Percentiles rank a stretch among this genome's conserved stretches.
phyloP scores from a whole-genome alignment of 2,329 filamentous ascomycete species.

The Trichoderma atrobrunneum region DNA sequence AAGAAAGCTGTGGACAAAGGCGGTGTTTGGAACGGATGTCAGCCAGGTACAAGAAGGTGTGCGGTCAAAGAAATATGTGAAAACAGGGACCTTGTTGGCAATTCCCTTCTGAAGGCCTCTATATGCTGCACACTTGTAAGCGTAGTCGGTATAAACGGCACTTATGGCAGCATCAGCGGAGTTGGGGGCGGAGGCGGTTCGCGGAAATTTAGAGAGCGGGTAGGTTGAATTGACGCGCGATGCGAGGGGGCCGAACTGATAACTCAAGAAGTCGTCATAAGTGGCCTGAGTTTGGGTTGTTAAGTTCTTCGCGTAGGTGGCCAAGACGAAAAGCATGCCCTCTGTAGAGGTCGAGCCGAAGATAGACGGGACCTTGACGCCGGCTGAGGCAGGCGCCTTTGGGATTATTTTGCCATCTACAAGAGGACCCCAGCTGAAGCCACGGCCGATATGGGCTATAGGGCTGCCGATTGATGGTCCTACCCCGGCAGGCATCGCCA shows the following conservation, averaged over 20 bases:
- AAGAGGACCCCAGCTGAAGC: neutral
- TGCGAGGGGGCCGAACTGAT: conserved; percentile 5
- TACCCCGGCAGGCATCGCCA: neutral
- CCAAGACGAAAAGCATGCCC: neutral
- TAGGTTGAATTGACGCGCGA: conserved; percentile 4
- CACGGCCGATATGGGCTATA: neutral
- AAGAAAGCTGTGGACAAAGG: conserved; percentile 2
- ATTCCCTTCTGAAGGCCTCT: neutral
- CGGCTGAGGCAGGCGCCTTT: neutral
- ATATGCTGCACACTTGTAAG: neutral
- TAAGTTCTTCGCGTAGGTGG: neutral
- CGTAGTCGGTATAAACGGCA: conserved; percentile 1
- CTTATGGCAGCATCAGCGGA: neutral
- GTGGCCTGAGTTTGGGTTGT: neutral
- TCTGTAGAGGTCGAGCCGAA: neutral
- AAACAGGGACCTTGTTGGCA: neutral
- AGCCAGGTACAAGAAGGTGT: neutral
- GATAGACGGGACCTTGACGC: neutral
- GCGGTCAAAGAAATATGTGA: neutral
- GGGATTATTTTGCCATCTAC: neutral
- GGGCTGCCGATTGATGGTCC: neutral
- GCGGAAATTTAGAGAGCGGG: neutral
- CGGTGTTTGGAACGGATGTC: neutral
- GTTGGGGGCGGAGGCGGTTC: neutral
- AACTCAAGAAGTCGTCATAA: conserved; percentile 2